Evolutionary conservation across 768 basidiomycete species (phyloP).

Genomic region (Cystofilobasidium macerans): DNA sequence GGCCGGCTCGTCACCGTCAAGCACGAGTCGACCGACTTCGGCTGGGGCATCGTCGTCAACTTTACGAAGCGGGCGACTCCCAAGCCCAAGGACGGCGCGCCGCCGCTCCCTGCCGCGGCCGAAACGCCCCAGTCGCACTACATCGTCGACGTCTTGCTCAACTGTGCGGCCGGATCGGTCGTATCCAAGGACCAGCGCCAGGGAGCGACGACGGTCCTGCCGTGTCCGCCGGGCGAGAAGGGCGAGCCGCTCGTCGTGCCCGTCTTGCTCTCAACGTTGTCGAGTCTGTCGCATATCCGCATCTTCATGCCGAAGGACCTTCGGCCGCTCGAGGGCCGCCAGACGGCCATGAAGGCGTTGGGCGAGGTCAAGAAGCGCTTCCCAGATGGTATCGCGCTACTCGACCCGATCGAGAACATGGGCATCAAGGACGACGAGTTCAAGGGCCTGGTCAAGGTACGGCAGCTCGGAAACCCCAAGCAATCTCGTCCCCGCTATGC

Average conservation of each 20-base stretch:
- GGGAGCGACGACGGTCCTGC: slow-evolving; percentile 51
- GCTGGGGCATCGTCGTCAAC: slow-evolving; percentile 91
- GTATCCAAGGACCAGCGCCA: slow-evolving; percentile 51
- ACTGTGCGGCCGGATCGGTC: slow-evolving; percentile 57
- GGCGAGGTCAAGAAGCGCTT: slow-evolving; percentile 82
- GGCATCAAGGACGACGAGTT: slow-evolving; percentile 91
- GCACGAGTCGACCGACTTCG: slow-evolving; percentile 77
- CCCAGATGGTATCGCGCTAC: slow-evolving; percentile 68
- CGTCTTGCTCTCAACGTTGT: slow-evolving; percentile 72
- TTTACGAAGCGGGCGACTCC: slow-evolving; percentile 76
- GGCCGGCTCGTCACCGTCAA: slow-evolving; percentile 88
- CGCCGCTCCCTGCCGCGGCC: slow-evolving; percentile 49
- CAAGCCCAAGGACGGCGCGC: slow-evolving; percentile 47
- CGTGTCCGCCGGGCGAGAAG: slow-evolving; percentile 59
- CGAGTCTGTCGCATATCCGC: slow-evolving; percentile 74
- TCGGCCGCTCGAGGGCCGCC: slow-evolving; percentile 59
- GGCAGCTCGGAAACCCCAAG: slow-evolving; percentile 22
- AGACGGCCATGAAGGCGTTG: slow-evolving; percentile 80
- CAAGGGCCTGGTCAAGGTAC: slow-evolving; percentile 69
- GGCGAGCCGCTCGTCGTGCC: slow-evolving; percentile 79
- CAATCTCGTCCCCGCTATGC: neutral
- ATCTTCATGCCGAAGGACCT: slow-evolving; percentile 84
- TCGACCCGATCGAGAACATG: slow-evolving; percentile 93
- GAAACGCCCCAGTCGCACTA: slow-evolving; percentile 84
- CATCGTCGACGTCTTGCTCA: slow-evolving; percentile 80